These are phyloP conservation scores for Coccomyxa sp. DNA, from an alignment of 139 green algal species.

Conservation along the genomic window DNA sequence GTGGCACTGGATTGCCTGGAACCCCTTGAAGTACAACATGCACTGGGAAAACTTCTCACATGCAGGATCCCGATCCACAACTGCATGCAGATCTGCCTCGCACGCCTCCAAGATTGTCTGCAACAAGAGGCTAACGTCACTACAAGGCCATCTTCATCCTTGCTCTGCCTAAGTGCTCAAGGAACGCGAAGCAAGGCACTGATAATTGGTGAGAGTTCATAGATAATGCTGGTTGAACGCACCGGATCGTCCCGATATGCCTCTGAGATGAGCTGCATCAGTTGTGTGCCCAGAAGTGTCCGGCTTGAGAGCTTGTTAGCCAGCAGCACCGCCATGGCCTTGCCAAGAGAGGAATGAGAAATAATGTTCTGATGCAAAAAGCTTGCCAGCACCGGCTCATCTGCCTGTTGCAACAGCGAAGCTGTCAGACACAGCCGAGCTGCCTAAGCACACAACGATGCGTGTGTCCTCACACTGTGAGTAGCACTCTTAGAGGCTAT, in stretches of 20 bases:
- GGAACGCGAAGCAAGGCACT: not conserved
- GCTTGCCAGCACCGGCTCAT: slow-evolving; percentile 84
- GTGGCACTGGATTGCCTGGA: slow-evolving; percentile 87
- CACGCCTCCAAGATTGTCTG: slow-evolving; percentile 60
- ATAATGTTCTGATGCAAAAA: slow-evolving; percentile 94
- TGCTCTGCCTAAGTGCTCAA: not conserved
- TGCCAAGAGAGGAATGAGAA: slow-evolving; percentile 78
- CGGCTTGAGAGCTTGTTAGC: slow-evolving; percentile 87
- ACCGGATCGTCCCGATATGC: slow-evolving; percentile 36
- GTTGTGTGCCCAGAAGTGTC: slow-evolving; percentile 89
- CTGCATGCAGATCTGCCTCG: slow-evolving; percentile 76
- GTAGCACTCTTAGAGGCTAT: not conserved
- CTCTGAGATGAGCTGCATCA: slow-evolving; percentile 85
- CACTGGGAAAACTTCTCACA: slow-evolving; percentile 81
- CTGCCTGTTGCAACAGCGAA: slow-evolving; percentile 11
- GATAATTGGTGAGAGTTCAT: not conserved
- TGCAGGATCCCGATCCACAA: slow-evolving; percentile 82
- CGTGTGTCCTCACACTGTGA: not conserved
- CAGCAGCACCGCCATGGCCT: slow-evolving; percentile 85
- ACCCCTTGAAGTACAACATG: slow-evolving; percentile 94
- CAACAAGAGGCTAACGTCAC: slow-evolving; percentile 5
- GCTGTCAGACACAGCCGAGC: not conserved
- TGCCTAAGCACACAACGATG: not conserved
- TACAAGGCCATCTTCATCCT: not conserved
- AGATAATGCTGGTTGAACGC: not conserved